Evolutionary conservation across 441 rosid genomes (phyloP).

Genomic region (Viola pubescens): DNA sequence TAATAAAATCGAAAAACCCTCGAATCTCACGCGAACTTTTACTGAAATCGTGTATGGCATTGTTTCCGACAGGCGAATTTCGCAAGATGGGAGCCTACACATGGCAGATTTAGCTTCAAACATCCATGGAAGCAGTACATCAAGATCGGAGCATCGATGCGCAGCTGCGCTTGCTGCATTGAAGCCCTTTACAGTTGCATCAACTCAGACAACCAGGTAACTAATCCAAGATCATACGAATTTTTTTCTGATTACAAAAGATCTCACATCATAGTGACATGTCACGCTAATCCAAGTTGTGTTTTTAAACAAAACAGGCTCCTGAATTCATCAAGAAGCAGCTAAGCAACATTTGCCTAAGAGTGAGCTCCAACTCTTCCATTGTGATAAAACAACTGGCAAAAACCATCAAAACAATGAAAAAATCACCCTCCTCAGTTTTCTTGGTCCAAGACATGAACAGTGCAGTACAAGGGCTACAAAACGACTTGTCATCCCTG

Average conservation of each 20-base stretch:
- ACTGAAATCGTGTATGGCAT: not conserved
- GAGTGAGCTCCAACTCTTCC: slow-evolving; percentile 27
- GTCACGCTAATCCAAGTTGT: slow-evolving; percentile 1
- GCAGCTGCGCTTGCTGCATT: slow-evolving; percentile 40
- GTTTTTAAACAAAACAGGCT: slow-evolving; percentile 21
- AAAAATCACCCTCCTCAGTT: slow-evolving; percentile 25
- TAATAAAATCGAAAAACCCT: not conserved
- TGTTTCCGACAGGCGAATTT: slow-evolving; percentile 47
- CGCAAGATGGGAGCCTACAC: slow-evolving; percentile 83
- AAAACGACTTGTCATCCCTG: slow-evolving; percentile 25
- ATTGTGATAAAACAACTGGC: slow-evolving; percentile 29
- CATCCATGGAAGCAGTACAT: slow-evolving; percentile 78
- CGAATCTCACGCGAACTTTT: not conserved
- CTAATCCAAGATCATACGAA: not conserved
- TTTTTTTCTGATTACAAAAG: no score
- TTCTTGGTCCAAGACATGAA: slow-evolving; percentile 33
- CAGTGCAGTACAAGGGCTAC: slow-evolving; percentile 31
- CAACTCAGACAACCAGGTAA: slow-evolving; percentile 38
- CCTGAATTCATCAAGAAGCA: slow-evolving; percentile 32
- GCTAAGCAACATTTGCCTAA: slow-evolving; percentile 24
- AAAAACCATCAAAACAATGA: slow-evolving; percentile 27
- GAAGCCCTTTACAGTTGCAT: slow-evolving; percentile 47
- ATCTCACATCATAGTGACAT: not conserved
- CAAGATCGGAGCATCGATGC: slow-evolving; percentile 36
- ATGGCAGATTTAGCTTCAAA: slow-evolving; percentile 53